Conservation (phyloP, 305 asterid species). For the Stenogyne calaminthoides region DNA sequence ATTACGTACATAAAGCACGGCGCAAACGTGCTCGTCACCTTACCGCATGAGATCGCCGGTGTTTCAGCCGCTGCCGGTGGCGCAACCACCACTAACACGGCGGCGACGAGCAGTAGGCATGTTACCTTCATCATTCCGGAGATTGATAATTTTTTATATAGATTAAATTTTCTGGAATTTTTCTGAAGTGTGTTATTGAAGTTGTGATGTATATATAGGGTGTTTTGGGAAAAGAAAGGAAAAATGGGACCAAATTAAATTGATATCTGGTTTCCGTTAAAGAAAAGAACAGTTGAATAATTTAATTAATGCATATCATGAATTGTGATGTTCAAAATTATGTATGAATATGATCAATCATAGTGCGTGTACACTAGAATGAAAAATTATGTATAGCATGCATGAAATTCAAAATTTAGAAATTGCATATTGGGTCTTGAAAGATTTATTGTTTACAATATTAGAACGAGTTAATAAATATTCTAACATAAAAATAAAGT, state of each 20-base stretch:
- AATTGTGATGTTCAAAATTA: not conserved
- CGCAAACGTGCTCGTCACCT: slow-evolving; percentile 33
- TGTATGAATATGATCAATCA: not conserved
- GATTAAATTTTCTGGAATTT: not conserved
- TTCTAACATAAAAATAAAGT: no score
- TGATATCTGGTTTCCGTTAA: not conserved
- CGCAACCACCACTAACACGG: slow-evolving; percentile 20
- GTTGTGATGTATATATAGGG: slow-evolving; percentile 20
- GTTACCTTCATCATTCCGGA: slow-evolving; percentile 6
- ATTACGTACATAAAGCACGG: slow-evolving; percentile 43
- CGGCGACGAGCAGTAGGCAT: slow-evolving; percentile 24
- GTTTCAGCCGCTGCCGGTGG: no score
- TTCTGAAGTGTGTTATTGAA: no score
- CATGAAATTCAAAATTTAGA: no score
- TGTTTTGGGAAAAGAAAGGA: not conserved
- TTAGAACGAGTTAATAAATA: no score
- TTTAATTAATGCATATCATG: slow-evolving; percentile 27
- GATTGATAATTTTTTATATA: not conserved
- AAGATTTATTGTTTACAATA: no score
- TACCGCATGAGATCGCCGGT: slow-evolving; percentile 35
- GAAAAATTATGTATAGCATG: no score
- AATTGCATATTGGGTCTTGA: no score
- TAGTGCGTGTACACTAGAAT: no score
- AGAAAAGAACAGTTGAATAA: slow-evolving; percentile 23
- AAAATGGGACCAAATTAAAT: not conserved